phyloP scores from a whole-genome alignment of 208 protist species.

The Kentomonas sorsogonicus region DNA sequence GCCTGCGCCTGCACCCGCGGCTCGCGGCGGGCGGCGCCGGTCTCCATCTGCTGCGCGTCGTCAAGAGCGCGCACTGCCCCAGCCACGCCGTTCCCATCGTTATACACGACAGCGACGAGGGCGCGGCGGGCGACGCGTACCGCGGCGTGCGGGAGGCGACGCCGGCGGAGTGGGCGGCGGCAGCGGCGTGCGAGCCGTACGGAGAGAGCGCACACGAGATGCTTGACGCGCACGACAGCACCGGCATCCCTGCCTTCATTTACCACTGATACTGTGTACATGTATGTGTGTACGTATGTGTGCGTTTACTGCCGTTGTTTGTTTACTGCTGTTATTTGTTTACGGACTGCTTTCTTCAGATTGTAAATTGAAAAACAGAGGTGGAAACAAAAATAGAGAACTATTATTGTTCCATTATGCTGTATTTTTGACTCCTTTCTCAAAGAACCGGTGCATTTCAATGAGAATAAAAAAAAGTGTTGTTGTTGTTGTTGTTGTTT shows the following conservation, averaged over 20 bases:
- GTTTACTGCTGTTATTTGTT: no score
- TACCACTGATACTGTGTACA: conserved; percentile 19
- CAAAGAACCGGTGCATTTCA: no score
- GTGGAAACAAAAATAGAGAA: background rate
- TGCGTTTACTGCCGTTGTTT: no score
- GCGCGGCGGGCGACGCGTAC: background rate
- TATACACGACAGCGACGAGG: background rate
- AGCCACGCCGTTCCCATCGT: conserved; percentile 14
- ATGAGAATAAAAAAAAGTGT: conserved; percentile 2
- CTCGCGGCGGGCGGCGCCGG: conserved; percentile 8
- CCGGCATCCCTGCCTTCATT: conserved; percentile 34
- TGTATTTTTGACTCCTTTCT: no score
- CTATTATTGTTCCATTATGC: background rate
- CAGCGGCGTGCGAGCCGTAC: background rate
- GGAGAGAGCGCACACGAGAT: conserved; percentile 3
- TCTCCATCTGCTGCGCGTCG: conserved; percentile 28
- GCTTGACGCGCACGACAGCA: conserved; percentile 36
- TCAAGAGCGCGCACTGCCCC: conserved; percentile 44
- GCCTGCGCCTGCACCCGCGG: conserved; percentile 26
- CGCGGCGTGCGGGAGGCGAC: conserved; percentile 2
- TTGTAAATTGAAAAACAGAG: background rate
- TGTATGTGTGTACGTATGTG: conserved; percentile 7
- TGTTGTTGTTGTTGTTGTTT: no score
- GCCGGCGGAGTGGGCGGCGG: background rate
- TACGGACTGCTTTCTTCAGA: background rate